phyloP scores from a whole-genome alignment of 2,329 filamentous ascomycete genomes.

The Metarhizium anisopliae region DNA sequence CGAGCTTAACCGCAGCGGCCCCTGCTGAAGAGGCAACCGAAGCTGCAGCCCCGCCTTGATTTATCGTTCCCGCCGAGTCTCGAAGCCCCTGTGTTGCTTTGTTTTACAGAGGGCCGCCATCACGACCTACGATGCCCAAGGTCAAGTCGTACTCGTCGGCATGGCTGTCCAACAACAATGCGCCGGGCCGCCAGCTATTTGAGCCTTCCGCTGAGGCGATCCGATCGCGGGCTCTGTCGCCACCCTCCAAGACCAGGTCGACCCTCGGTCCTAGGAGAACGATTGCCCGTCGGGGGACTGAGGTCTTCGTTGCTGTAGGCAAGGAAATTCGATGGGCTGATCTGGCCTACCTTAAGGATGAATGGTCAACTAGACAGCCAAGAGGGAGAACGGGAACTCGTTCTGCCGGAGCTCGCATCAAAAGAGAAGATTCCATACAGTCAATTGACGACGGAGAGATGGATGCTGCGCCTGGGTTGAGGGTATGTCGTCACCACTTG shows the following conservation, averaged over 20 bases:
- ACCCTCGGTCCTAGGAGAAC: slow-evolving; percentile 48
- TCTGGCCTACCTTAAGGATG: slow-evolving; percentile 67
- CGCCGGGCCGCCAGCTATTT: slow-evolving; percentile 73
- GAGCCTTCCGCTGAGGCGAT: slow-evolving; percentile 32
- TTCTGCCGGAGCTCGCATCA: slow-evolving; percentile 28
- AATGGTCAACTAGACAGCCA: slow-evolving; percentile 23
- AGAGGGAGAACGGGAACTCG: slow-evolving; percentile 21
- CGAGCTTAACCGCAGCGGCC: not conserved
- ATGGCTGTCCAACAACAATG: slow-evolving; percentile 68
- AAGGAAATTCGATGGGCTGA: slow-evolving; percentile 91
- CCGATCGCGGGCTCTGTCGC: slow-evolving; percentile 28
- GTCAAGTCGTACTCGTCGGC: slow-evolving; percentile 76
- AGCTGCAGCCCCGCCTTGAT: not conserved
- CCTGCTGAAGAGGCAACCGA: not conserved
- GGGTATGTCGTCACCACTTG: slow-evolving; percentile 19
- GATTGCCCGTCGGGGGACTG: slow-evolving; percentile 73
- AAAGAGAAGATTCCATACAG: slow-evolving; percentile 36
- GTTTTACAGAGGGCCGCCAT: not conserved
- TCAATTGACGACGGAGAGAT: slow-evolving; percentile 24
- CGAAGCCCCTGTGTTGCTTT: not conserved
- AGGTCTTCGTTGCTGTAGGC: slow-evolving; percentile 81
- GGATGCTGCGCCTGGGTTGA: slow-evolving; percentile 19
- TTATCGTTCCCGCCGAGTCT: not conserved
- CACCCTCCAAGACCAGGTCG: slow-evolving; percentile 32
- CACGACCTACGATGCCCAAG: slow-evolving; percentile 59